Evolutionary conservation across 352 stramenopile genomes (phyloP).

Genomic region (Peronospora farinosa): DNA sequence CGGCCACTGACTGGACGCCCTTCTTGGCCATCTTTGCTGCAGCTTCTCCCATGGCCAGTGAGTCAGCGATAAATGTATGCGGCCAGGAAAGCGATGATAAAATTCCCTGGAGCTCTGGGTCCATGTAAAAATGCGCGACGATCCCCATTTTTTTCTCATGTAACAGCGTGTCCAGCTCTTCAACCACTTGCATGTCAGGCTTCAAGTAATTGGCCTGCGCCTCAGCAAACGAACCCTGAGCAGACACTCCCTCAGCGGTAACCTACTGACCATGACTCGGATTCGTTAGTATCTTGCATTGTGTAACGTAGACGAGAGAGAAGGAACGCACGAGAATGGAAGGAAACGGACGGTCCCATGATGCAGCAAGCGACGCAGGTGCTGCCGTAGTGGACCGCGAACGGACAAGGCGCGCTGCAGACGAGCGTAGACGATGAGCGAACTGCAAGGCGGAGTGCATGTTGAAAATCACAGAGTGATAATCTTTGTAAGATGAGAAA

Average conservation of each 20-base stretch:
- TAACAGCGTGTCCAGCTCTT: slow-evolving; percentile 80
- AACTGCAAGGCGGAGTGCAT: slow-evolving; percentile 36
- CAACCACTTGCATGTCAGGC: slow-evolving; percentile 81
- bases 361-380: slow-evolving; percentile 49
- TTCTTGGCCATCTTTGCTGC: slow-evolving; percentile 91
- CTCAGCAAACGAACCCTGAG: slow-evolving; percentile 86
- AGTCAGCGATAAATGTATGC: slow-evolving; percentile 94
- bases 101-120: slow-evolving; percentile 93
- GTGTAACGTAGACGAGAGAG: neutral
- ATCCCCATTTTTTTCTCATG: slow-evolving; percentile 92
- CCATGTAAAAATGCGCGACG: slow-evolving; percentile 98
- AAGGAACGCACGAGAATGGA: slow-evolving; percentile 60
- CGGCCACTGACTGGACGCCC: slow-evolving; percentile 87
- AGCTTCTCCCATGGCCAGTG: slow-evolving; percentile 95
- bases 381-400: slow-evolving; percentile 21
- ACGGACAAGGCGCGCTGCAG: slow-evolving; percentile 2
- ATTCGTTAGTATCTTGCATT: slow-evolving; percentile 1
- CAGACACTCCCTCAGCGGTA: slow-evolving; percentile 60
- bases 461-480: slow-evolving; percentile 5
- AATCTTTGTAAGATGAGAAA: slow-evolving; percentile 7
- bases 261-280: slow-evolving; percentile 40
- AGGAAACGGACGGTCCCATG: slow-evolving; percentile 71
- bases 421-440: slow-evolving; percentile 22
- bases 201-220: slow-evolving; percentile 84
- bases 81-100: slow-evolving; percentile 80